Base-by-base conservation (phyloP, 176 grass and related monocot genomes). In the Ensete ventricosum region DNA sequence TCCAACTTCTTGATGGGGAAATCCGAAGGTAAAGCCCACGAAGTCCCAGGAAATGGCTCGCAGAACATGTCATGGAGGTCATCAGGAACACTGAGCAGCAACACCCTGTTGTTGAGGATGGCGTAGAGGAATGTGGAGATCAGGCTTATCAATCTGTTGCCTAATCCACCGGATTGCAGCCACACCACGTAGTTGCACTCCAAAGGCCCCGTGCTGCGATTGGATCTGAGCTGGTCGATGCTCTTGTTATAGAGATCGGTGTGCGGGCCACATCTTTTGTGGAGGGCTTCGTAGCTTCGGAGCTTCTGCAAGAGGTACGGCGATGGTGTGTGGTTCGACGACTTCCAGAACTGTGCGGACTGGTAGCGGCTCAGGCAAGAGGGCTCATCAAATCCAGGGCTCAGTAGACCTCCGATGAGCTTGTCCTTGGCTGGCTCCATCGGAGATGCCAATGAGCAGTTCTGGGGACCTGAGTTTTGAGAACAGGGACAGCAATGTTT, bases 141-240 rank as follows among this genome's bases (percentile, higher is more conserved):
- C 11, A 73, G 21, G 52, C 21, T 13, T 1, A 73, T 54, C 5
- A 73, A 8, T 55, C 71, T 24, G 53, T 73, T 73, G 21, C 71
- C 71, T 4, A 73, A 49, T 21, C 71, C 71, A 22, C 53, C 51
- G 3, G 71, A 24, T 17, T 22, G 71, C 52, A 73, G 51, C 52
- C 51, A 73, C n/a, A 73, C 20, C 4, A 73, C 71, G 19, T 73
- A 73, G 53, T 73, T 73, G 52, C 71, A 73, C 52, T 73, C 71
- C 11, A 11, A 5, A 9, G 11, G 52, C 11, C 71, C 71, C 7
- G 19, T 19, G 52, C 50, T 55, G 11, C 13, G 52, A 14, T 55
- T 73, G 51, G 71, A 54, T 6, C 14, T 24, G 22, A 73, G 21
- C 22, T 55, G 71, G 0, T 16, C 52, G 20, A 73, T 1, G 52